These are phyloP conservation scores for Seiridium cupressi DNA, from an alignment of 2,329 filamentous ascomycete genomes.

Conservation along the genomic window DNA sequence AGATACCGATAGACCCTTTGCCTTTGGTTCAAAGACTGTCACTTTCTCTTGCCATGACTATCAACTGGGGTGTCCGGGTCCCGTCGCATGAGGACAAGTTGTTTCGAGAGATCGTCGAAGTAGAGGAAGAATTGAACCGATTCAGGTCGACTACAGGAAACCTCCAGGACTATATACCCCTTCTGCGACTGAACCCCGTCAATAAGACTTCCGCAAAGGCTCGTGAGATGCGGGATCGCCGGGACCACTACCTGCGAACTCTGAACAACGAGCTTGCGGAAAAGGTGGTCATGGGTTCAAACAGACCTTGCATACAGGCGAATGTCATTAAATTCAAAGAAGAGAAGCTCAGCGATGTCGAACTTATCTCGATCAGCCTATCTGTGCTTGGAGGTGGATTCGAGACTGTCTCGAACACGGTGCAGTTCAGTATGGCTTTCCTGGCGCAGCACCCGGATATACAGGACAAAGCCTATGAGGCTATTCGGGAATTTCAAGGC, in stretches of 20 bases:
- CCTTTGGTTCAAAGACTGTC: slow-evolving; percentile 75
- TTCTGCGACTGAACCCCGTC: slow-evolving; percentile 61
- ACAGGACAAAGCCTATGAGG: slow-evolving; percentile 66
- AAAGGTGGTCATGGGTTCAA: slow-evolving; percentile 35
- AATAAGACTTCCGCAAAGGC: slow-evolving; percentile 45
- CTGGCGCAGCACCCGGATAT: slow-evolving; percentile 67
- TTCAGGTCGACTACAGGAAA: slow-evolving; percentile 80
- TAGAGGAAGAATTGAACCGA: slow-evolving; percentile 74
- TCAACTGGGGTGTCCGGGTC: slow-evolving; percentile 79
- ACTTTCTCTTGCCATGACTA: slow-evolving; percentile 72
- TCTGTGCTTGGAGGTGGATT: slow-evolving; percentile 81
- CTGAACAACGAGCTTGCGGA: slow-evolving; percentile 57
- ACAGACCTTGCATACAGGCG: slow-evolving; percentile 40
- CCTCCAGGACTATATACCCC: slow-evolving; percentile 80
- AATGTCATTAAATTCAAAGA: slow-evolving; percentile 37
- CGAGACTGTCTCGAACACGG: slow-evolving; percentile 76
- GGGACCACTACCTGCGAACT: slow-evolving; percentile 66
- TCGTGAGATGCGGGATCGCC: slow-evolving; percentile 61
- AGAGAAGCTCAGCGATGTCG: slow-evolving; percentile 47
- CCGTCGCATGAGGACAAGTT: slow-evolving; percentile 66
- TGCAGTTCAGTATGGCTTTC: slow-evolving; percentile 78
- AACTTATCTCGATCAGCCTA: slow-evolving; percentile 77
- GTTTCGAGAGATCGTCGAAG: slow-evolving; percentile 70
- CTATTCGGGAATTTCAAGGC: slow-evolving; percentile 47
- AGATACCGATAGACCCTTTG: slow-evolving; percentile 65